A percentile compares a stretch with the other conserved stretches of the same genome.
Conservation (phyloP, 352 stramenopile genomes). For the Globisporangium splendens region DNA sequence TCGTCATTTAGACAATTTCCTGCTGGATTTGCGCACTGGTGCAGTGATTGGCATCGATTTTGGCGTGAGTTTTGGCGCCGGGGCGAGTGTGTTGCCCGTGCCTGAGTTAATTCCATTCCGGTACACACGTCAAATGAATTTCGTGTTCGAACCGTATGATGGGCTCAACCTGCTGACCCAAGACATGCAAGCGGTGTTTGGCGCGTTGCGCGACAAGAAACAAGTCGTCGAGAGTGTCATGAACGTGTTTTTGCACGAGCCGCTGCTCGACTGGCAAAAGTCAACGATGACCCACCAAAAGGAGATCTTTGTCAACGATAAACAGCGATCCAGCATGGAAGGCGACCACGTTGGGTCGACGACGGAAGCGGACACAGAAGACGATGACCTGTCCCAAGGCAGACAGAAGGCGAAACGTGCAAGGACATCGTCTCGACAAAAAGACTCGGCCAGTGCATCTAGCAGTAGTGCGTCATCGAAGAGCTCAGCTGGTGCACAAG, state of each 20-base stretch:
- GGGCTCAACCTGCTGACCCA: slow-evolving; percentile 58
- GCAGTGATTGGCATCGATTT: slow-evolving; percentile 91
- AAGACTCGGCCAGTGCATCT: slow-evolving; percentile 1
- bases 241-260: slow-evolving; percentile 91
- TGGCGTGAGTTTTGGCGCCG: slow-evolving; percentile 88
- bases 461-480: neutral
- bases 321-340: slow-evolving; percentile 4
- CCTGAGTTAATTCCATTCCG: slow-evolving; percentile 90
- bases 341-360: slow-evolving; percentile 20
- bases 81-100: slow-evolving; percentile 77
- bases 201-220: slow-evolving; percentile 76
- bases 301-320: slow-evolving; percentile 38
- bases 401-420: slow-evolving; percentile 1
- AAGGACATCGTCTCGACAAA: neutral
- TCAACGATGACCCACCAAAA: slow-evolving; percentile 60
- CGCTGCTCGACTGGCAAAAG: slow-evolving; percentile 88
- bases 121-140: slow-evolving; percentile 78
- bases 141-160: slow-evolving; percentile 71
- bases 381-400: slow-evolving; percentile 1
- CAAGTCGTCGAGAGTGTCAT: slow-evolving; percentile 87
- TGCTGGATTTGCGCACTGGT: slow-evolving; percentile 74
- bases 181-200: slow-evolving; percentile 84
- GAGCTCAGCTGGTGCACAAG: slow-evolving; percentile 1
- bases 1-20: slow-evolving; percentile 90
- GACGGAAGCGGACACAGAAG: slow-evolving; percentile 31